A percentile compares a stretch with the other conserved stretches of the same genome.
These are phyloP conservation scores for Neobulgaria alba DNA, from an alignment of 2,329 filamentous ascomycete species.

Conservation along the genomic window DNA sequence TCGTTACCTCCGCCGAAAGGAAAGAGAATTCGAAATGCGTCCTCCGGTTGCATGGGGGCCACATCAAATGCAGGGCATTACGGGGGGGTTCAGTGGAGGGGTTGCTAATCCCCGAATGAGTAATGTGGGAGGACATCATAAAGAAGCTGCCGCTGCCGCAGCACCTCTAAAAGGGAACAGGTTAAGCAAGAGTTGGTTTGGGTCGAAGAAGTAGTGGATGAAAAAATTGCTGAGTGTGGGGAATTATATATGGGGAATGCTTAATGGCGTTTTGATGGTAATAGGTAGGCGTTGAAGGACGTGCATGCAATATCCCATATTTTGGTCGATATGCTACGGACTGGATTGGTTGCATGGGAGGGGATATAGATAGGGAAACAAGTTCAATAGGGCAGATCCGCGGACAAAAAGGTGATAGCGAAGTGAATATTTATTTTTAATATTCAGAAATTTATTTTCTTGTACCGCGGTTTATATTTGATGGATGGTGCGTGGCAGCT, in stretches of 20 bases:
- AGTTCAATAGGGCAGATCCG: too few relatives aligned
- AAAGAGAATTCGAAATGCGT: constrained; percentile 36
- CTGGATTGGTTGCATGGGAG: not conserved
- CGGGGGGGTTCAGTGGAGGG: constrained; percentile 19
- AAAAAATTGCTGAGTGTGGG: not conserved
- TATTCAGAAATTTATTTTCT: too few relatives aligned
- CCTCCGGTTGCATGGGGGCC: constrained; percentile 31
- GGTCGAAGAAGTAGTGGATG: not conserved
- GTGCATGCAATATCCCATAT: not conserved
- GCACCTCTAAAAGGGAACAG: not conserved
- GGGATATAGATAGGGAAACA: too few relatives aligned
- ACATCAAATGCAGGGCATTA: constrained; percentile 28
- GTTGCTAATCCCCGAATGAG: constrained; percentile 10
- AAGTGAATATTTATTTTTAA: too few relatives aligned
- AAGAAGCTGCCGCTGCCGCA: not conserved
- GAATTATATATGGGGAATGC: too few relatives aligned
- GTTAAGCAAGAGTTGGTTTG: not conserved
- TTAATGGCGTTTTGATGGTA: not conserved
- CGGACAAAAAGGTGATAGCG: too few relatives aligned
- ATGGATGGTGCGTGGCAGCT: too few relatives aligned
- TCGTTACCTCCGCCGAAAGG: constrained; percentile 63
- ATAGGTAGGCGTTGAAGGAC: not conserved
- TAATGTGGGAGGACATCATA: not conserved
- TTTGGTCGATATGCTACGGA: not conserved
- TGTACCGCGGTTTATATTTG: too few relatives aligned